A percentile compares a stretch with the other conserved stretches of the same genome.
phyloP scores from a whole-genome alignment of 2,329 filamentous ascomycete species.

The Emmonsiellopsis sp. region DNA sequence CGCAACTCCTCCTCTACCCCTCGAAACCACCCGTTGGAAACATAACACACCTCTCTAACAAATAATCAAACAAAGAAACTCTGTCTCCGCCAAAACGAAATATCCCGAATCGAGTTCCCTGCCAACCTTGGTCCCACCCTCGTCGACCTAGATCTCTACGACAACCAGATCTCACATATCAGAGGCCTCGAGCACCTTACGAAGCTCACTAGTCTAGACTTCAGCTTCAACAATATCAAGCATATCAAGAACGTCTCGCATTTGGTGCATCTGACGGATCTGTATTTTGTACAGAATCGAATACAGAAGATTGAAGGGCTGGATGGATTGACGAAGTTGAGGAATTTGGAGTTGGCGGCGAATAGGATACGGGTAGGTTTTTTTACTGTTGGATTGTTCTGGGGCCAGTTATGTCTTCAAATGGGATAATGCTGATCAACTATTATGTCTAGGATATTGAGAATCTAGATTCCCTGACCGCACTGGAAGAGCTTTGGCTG shows the following conservation, averaged over 20 bases:
- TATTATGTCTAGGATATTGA: conserved; percentile 54
- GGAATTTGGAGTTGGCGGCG: conserved; percentile 80
- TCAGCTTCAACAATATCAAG: conserved; percentile 99
- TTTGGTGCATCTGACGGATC: conserved; percentile 65
- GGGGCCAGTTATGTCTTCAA: background rate
- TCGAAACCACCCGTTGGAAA: background rate
- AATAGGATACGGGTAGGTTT: conserved; percentile 66
- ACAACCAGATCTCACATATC: conserved; percentile 86
- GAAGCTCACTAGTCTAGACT: conserved; percentile 68
- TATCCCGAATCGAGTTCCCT: conserved; percentile 70
- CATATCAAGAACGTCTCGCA: conserved; percentile 86
- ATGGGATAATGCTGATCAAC: conserved; percentile 3
- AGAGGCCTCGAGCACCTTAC: conserved; percentile 70
- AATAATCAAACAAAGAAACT: conserved; percentile 43
- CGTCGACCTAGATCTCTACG: conserved; percentile 85
- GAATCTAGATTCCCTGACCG: conserved; percentile 67
- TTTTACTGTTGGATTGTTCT: background rate
- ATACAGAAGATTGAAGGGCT: conserved; percentile 80
- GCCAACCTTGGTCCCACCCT: conserved; percentile 56
- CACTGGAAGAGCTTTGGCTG: conserved; percentile 82
- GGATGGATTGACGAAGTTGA: conserved; percentile 62
- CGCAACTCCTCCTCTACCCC: background rate
- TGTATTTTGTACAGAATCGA: conserved; percentile 93
- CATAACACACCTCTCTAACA: background rate
- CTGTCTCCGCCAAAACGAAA: conserved; percentile 87